These are phyloP conservation scores for Crithidia acanthocephali DNA, from an alignment of 208 protist species.

Conservation along the genomic window DNA sequence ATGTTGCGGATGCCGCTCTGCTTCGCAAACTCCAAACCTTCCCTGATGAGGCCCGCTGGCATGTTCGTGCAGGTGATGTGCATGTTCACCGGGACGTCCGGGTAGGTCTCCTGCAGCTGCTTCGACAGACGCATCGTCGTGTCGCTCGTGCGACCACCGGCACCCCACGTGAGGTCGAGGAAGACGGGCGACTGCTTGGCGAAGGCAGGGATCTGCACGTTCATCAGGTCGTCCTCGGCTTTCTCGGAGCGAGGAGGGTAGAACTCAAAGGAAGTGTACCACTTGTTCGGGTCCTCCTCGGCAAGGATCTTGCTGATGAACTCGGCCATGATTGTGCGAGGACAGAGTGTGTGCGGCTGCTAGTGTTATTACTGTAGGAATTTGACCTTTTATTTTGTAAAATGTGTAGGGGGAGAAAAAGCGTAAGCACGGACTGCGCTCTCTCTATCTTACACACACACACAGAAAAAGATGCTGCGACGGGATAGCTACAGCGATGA, in stretches of 20 bases:
- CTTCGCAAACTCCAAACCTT: slow-evolving; percentile 83
- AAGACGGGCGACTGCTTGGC: slow-evolving; percentile 86
- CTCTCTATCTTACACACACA: no score
- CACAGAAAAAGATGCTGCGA: no score
- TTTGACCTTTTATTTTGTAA: no score
- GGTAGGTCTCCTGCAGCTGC: slow-evolving; percentile 90
- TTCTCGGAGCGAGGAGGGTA: slow-evolving; percentile 95
- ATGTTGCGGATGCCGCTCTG: slow-evolving; percentile 96
- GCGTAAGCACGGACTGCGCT: no score
- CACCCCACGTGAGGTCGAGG: slow-evolving; percentile 97
- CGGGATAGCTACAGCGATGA: no score
- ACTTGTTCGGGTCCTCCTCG: slow-evolving; percentile 42
- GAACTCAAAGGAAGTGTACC: slow-evolving; percentile 96
- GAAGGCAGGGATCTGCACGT: slow-evolving; percentile 85
- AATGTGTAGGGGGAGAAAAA: not conserved
- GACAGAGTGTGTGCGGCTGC: not conserved
- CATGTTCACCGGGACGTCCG: slow-evolving; percentile 70
- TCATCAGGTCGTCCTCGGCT: slow-evolving; percentile 82
- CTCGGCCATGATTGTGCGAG: slow-evolving; percentile 22
- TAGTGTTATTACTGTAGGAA: not conserved
- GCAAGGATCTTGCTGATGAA: slow-evolving; percentile 38
- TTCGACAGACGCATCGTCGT: slow-evolving; percentile 81
- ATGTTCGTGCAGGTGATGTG: slow-evolving; percentile 97
- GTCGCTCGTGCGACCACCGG: slow-evolving; percentile 88
- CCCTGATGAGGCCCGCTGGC: slow-evolving; percentile 66